Base-by-base conservation (phyloP, 148 eudicot genomes). In the Rhododendron ovatum region DNA sequence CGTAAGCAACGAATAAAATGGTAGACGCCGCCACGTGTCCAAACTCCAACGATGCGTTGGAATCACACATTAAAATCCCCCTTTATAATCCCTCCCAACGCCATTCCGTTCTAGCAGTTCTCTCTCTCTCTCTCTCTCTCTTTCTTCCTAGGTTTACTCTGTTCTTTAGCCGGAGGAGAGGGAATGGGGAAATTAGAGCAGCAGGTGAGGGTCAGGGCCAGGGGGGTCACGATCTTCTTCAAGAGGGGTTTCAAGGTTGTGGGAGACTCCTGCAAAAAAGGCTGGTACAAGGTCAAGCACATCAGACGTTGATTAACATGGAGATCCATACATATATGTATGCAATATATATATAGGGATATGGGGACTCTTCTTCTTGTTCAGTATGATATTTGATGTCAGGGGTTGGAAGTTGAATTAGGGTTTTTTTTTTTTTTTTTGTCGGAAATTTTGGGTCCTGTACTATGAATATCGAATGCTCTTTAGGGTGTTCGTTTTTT, bases 231-330 rank as follows among this genome's bases (percentile, higher is more conserved):
- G 90, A 2, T 1, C 51, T 22, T 93, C 2, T 90, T 94, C 88
- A 91, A 89, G 78, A 95, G 88, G 79, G 92, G 98, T 5, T 85
- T 89, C 61, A 93, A 89, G 79, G 67, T 87, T 45, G 94, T 95
- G 4, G 90, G 92, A 1, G 89, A 90, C 63, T 89, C 89, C 35
- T 85, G 94, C 89, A 93, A 95, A 86, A 91, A 93, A 82, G 94
- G 98, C 15, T 95, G 98, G 98, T 1, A 53, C 82, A 95, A 92
- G 89, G 85, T 95, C 85, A 95, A 91, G 88, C 86, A 90, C 83
- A 30, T 89, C 50, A 78, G 69, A 33, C 24, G 87, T 63, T 81
- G 84, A 86, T 80, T 15, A 0, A n/a, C 39, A 33, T 28, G 9
- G 9, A 50, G 59, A 57, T 82, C 24, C 65, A 82, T 55, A 37